phyloP scores from a whole-genome alignment of 805 yeast genomes.

The Candida coquimbonensis region DNA sequence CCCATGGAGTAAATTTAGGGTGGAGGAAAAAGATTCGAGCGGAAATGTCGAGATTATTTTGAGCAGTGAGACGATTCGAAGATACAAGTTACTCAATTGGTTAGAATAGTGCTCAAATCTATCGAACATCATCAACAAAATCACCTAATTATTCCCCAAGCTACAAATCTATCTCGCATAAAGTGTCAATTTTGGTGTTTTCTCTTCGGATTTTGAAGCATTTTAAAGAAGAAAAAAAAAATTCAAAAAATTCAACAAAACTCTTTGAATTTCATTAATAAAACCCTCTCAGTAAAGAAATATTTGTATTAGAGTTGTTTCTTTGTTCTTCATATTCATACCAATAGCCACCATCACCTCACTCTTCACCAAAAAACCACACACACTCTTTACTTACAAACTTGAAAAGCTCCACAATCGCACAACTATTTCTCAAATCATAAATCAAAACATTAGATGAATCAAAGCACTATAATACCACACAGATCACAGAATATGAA shows the following conservation, averaged over 20 bases:
- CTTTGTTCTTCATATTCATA: background rate
- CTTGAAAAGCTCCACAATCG: too few species aligned
- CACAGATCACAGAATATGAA: background rate
- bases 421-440: too few species aligned
- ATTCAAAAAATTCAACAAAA: background rate
- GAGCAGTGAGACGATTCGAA: too few species aligned
- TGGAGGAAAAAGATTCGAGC: too few species aligned
- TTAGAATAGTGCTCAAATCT: too few species aligned
- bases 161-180: background rate
- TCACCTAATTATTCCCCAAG: background rate
- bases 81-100: too few species aligned
- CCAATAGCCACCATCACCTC: too few species aligned
- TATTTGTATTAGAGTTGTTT: background rate
- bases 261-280: background rate
- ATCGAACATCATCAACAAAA: too few species aligned
- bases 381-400: too few species aligned
- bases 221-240: background rate
- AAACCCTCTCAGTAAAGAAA: background rate
- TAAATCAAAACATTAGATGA: background rate
- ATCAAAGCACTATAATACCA: background rate
- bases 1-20: too few species aligned
- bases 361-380: too few species aligned
- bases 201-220: conserved; percentile 9
- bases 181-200: background rate
- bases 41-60: too few species aligned